Base-by-base conservation (phyloP, 108 stramenopile species). In the Aureococcus anophagefferens region DNA sequence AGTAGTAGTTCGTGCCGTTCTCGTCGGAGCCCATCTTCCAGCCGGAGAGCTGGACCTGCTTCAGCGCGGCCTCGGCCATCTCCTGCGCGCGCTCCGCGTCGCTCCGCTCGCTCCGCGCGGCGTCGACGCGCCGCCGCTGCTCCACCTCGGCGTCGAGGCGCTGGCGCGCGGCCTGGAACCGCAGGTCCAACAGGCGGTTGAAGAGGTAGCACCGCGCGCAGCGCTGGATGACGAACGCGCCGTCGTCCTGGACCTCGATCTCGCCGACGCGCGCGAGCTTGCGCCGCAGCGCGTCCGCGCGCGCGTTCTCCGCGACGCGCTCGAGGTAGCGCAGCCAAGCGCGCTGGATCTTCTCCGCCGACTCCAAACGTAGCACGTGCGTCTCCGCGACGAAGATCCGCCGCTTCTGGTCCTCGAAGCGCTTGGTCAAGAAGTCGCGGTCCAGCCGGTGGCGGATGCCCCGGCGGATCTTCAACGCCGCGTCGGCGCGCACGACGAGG, bases 1-100 rank as follows among this genome's bases (percentile, higher is more conserved):
- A 71, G 31, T n/a, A 71, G 70, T 71, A 71, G 70, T 63, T 63
- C 33, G 31, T 35, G 63, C 63, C 63, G 31, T 59, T 21, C n/a
- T 45, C 34, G 70, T 71, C 70, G 34, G 62, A 5, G 33, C 70
- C 70, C 25, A 71, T 46, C 63, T 71, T 71, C 70, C 70, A 71
- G 68, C 46, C 51, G 21, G 31, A 11, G 33, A 51, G 25, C 34
- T 34, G 30, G 33, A 71, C 46, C 35, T 36, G 70, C 28, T 71
- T 34, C 28, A 63, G 34, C 29, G 63, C 62, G 31, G 63, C 35
- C 36, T 71, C 70, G 62, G 62, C 70, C 28, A 33, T 15, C 70
- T 51, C 16, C 70, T 31, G 59, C 28, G 63, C 70, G 33, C 63
- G 34, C 33, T 64, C 64, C 30, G 30, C 64, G 11, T 13, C 64